Evolutionary conservation across 805 yeast genomes (phyloP).

Genomic region (Teunomyces panamensis): DNA sequence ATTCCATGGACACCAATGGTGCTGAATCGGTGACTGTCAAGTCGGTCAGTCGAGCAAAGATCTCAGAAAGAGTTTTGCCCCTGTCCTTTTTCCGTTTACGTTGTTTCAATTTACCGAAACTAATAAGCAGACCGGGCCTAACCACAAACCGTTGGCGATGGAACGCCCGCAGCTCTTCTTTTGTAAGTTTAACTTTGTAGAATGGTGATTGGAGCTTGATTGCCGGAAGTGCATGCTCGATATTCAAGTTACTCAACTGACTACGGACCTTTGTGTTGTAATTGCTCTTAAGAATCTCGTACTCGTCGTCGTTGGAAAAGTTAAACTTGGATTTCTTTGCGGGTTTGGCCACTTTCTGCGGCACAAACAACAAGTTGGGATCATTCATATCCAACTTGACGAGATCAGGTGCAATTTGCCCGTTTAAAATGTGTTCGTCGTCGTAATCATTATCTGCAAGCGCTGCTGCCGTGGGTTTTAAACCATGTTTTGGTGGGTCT

Average conservation of each 20-base stretch:
- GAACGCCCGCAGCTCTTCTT: slow-evolving; percentile 67
- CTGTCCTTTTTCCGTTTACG: slow-evolving; percentile 88
- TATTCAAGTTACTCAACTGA: slow-evolving; percentile 83
- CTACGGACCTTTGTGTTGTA: slow-evolving; percentile 91
- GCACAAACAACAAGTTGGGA: slow-evolving; percentile 68
- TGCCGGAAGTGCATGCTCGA: slow-evolving; percentile 92
- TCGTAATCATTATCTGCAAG: slow-evolving; percentile 30
- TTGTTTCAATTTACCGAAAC: slow-evolving; percentile 68
- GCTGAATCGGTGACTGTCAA: slow-evolving; percentile 83
- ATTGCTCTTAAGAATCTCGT: slow-evolving; percentile 77
- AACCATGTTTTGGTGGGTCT: slow-evolving; percentile 13
- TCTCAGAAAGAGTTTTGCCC: slow-evolving; percentile 74
- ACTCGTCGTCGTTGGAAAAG: slow-evolving; percentile 84
- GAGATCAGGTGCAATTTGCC: slow-evolving; percentile 42
- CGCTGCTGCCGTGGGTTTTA: no score
- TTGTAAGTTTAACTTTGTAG: slow-evolving; percentile 73
- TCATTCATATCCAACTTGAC: slow-evolving; percentile 78
- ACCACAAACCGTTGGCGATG: slow-evolving; percentile 77
- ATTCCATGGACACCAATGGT: slow-evolving; percentile 75
- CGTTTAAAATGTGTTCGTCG: slow-evolving; percentile 75
- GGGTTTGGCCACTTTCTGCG: slow-evolving; percentile 28
- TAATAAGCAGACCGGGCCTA: slow-evolving; percentile 73
- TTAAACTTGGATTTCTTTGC: slow-evolving; percentile 66
- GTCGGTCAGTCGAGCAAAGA: slow-evolving; percentile 69
- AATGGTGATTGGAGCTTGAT: slow-evolving; percentile 83